A percentile compares a stretch with the other conserved stretches of the same genome.
These are phyloP conservation scores for Sporothrix schenckii DNA, from an alignment of 2,329 filamentous ascomycete species.

Conservation along the genomic window DNA sequence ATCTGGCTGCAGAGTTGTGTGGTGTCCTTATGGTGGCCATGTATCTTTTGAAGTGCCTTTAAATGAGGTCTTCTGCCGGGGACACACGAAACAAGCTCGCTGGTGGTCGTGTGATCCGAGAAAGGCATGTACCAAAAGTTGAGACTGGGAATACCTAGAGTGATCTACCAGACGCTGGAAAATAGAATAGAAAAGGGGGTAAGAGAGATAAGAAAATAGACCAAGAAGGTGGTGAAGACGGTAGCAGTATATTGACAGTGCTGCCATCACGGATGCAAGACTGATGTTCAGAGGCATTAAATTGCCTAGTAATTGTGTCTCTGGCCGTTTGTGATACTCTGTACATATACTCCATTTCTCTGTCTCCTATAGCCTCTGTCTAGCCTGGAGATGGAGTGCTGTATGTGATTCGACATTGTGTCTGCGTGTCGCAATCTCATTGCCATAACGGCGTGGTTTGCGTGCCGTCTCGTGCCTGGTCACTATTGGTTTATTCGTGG, in stretches of 20 bases:
- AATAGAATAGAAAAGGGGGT: neutral
- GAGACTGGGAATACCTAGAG: too few relatives aligned
- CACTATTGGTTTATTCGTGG: neutral
- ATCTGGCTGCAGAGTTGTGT: neutral
- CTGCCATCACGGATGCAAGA: neutral
- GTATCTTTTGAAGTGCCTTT: too few relatives aligned
- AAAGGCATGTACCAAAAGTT: too few relatives aligned
- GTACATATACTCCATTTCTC: neutral
- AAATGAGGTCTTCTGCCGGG: neutral
- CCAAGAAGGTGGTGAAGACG: too few relatives aligned
- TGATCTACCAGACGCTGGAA: too few relatives aligned
- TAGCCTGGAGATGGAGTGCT: neutral
- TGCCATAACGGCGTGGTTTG: too few relatives aligned
- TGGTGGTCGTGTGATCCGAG: neutral
- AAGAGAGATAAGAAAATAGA: neutral
- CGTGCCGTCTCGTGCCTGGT: neutral
- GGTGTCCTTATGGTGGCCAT: neutral
- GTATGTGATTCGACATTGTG: too few relatives aligned
- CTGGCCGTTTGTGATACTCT: neutral
- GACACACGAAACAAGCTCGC: constrained; percentile 7
- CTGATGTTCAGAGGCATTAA: neutral
- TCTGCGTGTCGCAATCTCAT: neutral
- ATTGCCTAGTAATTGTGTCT: neutral
- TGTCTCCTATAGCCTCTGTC: neutral
- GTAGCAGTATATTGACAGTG: neutral